These are phyloP conservation scores for Colletotrichum filicis DNA, from an alignment of 2,329 filamentous ascomycete genomes.

Conservation along the genomic window DNA sequence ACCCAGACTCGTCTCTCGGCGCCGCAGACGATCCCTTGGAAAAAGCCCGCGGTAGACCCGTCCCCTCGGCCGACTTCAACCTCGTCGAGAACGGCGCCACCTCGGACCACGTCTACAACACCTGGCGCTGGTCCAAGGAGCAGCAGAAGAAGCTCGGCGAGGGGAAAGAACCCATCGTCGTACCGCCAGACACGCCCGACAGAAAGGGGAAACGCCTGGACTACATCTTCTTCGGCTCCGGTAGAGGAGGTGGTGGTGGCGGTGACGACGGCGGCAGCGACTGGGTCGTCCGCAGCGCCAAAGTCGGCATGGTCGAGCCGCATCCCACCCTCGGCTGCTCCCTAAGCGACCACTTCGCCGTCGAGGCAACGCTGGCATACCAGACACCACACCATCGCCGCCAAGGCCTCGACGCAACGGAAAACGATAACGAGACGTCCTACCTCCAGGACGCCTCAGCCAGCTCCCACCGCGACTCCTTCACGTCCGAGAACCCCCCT, in stretches of 20 bases:
- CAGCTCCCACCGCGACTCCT: conserved; percentile 38
- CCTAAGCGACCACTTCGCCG: conserved; percentile 93
- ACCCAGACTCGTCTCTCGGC: conserved; percentile 86
- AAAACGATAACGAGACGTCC: conserved; percentile 45
- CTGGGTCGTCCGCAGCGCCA: conserved; percentile 78
- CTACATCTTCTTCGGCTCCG: conserved; percentile 84
- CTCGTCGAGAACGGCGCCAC: conserved; percentile 85
- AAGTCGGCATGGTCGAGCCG: conserved; percentile 83
- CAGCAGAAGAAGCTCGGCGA: conserved; percentile 75
- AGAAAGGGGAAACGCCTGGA: conserved; percentile 87
- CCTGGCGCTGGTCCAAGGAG: conserved; percentile 87
- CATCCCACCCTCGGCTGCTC: conserved; percentile 87
- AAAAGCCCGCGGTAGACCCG: conserved; percentile 69
- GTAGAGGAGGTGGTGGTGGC: neutral
- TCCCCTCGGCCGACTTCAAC: conserved; percentile 84
- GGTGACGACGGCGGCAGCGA: conserved; percentile 59
- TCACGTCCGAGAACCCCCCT: conserved; percentile 43
- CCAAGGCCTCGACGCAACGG: neutral
- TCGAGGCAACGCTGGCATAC: conserved; percentile 79
- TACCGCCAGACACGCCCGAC: conserved; percentile 76
- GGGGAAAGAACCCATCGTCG: conserved; percentile 67
- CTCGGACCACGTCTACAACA: conserved; percentile 87
- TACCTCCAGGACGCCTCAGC: conserved; percentile 52
- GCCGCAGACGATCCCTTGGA: conserved; percentile 76
- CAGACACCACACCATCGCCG: conserved; percentile 44